Evolutionary conservation across 805 yeast genomes (phyloP).

Genomic region (Priceomyces castillae): DNA sequence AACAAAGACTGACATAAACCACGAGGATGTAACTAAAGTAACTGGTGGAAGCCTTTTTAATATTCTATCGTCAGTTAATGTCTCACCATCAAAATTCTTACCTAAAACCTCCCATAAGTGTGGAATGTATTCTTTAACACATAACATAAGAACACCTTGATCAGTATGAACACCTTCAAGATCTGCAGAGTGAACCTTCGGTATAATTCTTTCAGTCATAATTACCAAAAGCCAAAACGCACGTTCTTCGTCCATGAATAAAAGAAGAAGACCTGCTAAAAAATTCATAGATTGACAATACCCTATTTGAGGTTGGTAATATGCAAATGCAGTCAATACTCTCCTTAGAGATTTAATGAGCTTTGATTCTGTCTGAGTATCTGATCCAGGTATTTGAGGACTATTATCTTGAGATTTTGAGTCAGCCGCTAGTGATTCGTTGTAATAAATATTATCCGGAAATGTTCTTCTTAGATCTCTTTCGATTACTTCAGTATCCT

Average conservation of each 20-base stretch:
- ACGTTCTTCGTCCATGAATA: constrained; percentile 85
- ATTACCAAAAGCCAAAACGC: constrained; percentile 96
- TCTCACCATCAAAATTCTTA: constrained; percentile 37
- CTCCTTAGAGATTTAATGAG: constrained; percentile 72
- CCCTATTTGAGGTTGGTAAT: constrained; percentile 85
- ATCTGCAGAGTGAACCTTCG: constrained; percentile 87
- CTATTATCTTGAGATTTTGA: constrained; percentile 1
- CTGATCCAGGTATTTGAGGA: constrained; percentile 1
- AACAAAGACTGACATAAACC: constrained; percentile 98
- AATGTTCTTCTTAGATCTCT: constrained; percentile 91
- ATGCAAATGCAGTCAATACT: constrained; percentile 79
- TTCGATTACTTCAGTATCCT: constrained; percentile 89
- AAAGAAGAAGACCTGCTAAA: constrained; percentile 77
- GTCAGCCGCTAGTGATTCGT: constrained; percentile 29
- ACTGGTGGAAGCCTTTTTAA: constrained; percentile 82
- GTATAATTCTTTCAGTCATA: constrained; percentile 78
- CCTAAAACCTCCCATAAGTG: constrained; percentile 64
- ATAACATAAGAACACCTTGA: constrained; percentile 89
- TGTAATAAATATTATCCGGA: constrained; percentile 87
- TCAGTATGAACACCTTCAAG: constrained; percentile 93
- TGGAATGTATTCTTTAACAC: constrained; percentile 81
- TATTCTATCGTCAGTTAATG: constrained; percentile 47
- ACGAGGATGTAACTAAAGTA: constrained; percentile 89
- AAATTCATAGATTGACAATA: constrained; percentile 95
- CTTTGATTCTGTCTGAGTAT: constrained; percentile 23